These are phyloP conservation scores for Hypoxylon sp. DNA, from an alignment of 2,329 filamentous ascomycete genomes.

Conservation along the genomic window DNA sequence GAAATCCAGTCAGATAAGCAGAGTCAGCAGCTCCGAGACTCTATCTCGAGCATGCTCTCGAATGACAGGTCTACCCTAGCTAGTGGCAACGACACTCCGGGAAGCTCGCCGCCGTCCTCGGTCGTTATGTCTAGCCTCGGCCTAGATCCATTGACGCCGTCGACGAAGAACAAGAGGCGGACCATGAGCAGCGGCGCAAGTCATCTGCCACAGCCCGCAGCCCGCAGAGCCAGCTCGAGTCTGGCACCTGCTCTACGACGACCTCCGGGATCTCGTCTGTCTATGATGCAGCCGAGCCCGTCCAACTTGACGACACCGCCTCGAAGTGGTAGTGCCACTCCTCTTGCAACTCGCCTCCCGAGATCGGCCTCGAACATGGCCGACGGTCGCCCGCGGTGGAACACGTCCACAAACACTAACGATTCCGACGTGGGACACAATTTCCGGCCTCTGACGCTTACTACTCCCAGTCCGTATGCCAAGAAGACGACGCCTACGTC, in stretches of 20 bases:
- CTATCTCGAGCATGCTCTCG: conserved; percentile 89
- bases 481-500: conserved; percentile 54
- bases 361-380: conserved; percentile 56
- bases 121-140: conserved; percentile 66
- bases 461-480: conserved; percentile 65
- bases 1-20: conserved; percentile 70
- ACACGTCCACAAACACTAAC: conserved; percentile 67
- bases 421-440: conserved; percentile 73
- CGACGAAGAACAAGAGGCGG: conserved; percentile 54
- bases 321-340: conserved; percentile 58
- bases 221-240: conserved; percentile 56
- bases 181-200: conserved; percentile 58
- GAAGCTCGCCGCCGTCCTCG: conserved; percentile 70
- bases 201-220: conserved; percentile 53
- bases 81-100: conserved; percentile 75
- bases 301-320: conserved; percentile 47
- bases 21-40: conserved; percentile 84
- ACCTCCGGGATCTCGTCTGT: conserved; percentile 53
- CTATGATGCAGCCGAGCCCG: conserved; percentile 50
- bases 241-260: conserved; percentile 55
- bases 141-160: conserved; percentile 57
- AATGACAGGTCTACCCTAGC: conserved; percentile 77
- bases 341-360: conserved; percentile 53
- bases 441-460: conserved; percentile 68
- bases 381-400: conserved; percentile 76